Evolutionary conservation across 345 rosid species (phyloP), one percentile per base, ranked within the genome.

Genomic region (Gossypium arboreum): DNA sequence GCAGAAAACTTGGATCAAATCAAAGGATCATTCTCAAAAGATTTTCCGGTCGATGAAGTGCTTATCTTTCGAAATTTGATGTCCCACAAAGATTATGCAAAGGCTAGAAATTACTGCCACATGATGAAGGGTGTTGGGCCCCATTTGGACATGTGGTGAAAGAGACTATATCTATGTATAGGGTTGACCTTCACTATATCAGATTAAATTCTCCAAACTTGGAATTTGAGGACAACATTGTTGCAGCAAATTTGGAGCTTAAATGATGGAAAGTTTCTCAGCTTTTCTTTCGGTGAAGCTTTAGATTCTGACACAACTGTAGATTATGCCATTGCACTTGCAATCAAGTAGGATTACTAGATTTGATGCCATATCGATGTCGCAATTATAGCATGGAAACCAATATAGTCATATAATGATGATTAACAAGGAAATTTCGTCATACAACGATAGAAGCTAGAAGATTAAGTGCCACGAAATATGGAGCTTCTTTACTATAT

Each of bases 301-400:
- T 16, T 25, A 25, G 43, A 50, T 29, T 57, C 29, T 52, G 27
- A 29, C 6, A 50, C 16, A 1, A 70, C 73, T 70, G 73, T 70
- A 52, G 48, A 29, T 70, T 34, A 52, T 52, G 73, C 58, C 27
- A 56, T 56, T 56, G 63, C 61, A 57, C 17, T 52, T 51, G 25
- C 60, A 51, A 16, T 69, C 73, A 69, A 69, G 18, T 27, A 51
- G 22, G 60, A 27, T 70, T 11, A n/a, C 54, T 2, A 11, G 73
- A 70, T 70, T 29, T 51, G 73, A 52, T 27, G 47, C 56, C 71
- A 67, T 67, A 69, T 69, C 73, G 45, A 51, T 69, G 73, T 51
- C 73, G 73, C 59, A 69, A 69, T 68, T 48, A 68, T 68, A 7
- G 22, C 57, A 48, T 44, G n/a, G 20, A 4, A 68, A 48, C 72